Base-by-base conservation (phyloP, 2,329 filamentous ascomycete genomes). In the Chrysoporthe deuterocubensis region DNA sequence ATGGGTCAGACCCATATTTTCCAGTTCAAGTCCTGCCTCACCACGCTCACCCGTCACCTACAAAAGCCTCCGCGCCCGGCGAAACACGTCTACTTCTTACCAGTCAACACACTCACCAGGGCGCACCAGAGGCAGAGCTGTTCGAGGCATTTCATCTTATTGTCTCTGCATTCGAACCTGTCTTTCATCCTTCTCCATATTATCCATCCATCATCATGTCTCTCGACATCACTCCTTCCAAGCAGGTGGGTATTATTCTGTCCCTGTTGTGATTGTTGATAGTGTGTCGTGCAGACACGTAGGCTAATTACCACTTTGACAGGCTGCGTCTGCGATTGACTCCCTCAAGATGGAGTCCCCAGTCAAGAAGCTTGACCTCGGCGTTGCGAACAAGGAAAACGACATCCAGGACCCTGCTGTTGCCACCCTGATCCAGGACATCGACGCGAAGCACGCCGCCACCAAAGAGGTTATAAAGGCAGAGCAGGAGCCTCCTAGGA, bases 301-400 rank as follows among this genome's bases (percentile, higher is more conserved):
- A 8, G 66, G 64, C 79, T 83, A 79, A 82, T 74, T 67, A 65
- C 63, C 70, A 66, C 70, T 50, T 67, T 61, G 59, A 72, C 78
- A 98, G 95, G 91, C 91, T 84, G 92, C 94, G 76, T 90, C 92
- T 76, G 93, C 90, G 75, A 91, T 98, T 77, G 90, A 96, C 81
- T 89, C 88, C 74, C 87, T 98, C 80, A 96, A 95, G 83, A 96
- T 97, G 89, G 92, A 96, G 74, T 96, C 93, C 0, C 94, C 94
- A 58, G 83, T 91, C 72, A 97, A 97, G 90, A 96, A 96, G 87
- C 88, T 96, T 73, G 86, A 92, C 83, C 93, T 97, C 79, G 82
- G 86, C 72, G 78, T 83, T 65, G 85, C 85, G 68, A 86, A 93
- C 83, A 97, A 97, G 83, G 94, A 97, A 84, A 97, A 97, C 82